These are phyloP conservation scores for Sporobolomyces phaffii DNA, from an alignment of 768 basidiomycete genomes.

Conservation along the genomic window DNA sequence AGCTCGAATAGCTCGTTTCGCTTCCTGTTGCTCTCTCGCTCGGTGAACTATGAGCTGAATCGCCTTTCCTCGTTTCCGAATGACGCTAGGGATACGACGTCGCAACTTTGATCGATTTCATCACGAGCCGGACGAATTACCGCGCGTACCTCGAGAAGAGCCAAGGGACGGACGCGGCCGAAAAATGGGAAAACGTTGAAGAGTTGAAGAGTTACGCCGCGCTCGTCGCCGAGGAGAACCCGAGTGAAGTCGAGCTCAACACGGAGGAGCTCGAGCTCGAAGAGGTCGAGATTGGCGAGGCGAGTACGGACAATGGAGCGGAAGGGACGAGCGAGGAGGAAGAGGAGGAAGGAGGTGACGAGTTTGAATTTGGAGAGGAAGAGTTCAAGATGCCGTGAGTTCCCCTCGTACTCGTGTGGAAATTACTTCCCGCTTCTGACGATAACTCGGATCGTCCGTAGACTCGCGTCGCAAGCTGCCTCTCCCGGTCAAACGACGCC, in stretches of 20 bases:
- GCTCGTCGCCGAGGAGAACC: constrained; percentile 28
- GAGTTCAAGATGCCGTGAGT: not conserved
- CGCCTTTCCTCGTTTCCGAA: not conserved
- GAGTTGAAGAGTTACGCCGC: constrained; percentile 53
- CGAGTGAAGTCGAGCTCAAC: not conserved
- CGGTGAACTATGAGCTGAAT: too few species aligned
- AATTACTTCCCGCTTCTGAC: too few species aligned
- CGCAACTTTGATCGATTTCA: constrained; percentile 57
- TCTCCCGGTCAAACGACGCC: constrained; percentile 49
- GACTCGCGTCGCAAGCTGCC: constrained; percentile 3
- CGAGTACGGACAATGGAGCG: not conserved
- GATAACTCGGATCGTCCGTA: not conserved
- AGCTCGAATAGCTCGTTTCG: too few species aligned
- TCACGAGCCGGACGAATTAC: constrained; percentile 60
- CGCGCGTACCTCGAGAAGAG: constrained; percentile 63
- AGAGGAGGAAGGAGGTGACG: constrained; percentile 6
- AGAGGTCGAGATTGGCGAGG: constrained; percentile 34
- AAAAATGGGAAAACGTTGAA: constrained; percentile 76
- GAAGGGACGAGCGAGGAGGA: not conserved
- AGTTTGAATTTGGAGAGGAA: not conserved
- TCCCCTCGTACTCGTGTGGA: too few species aligned
- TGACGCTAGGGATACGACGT: constrained; percentile 57
- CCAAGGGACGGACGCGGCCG: constrained; percentile 63
- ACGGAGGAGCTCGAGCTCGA: constrained; percentile 2
- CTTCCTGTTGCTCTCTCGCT: too few species aligned